phyloP scores from a whole-genome alignment of 345 rosid species.

The Lenwebbia sp. region DNA sequence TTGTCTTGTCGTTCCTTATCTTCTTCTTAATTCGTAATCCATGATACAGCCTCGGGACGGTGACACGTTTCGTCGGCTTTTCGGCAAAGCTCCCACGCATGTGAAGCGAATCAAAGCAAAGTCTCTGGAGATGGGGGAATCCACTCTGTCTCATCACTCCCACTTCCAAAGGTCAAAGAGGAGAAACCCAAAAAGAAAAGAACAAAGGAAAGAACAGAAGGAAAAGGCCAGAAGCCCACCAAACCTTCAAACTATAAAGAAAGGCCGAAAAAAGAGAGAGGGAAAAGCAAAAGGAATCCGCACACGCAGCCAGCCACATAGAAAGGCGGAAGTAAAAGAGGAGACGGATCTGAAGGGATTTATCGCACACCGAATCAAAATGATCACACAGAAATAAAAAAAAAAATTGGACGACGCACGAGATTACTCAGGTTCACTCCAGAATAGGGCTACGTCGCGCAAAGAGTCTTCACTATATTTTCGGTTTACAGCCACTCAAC shows the following conservation, averaged over 20 bases:
- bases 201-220: not conserved
- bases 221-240: not conserved
- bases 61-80: not conserved
- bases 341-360: no score
- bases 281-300: not conserved
- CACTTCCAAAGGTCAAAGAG: not conserved
- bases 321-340: constrained; percentile 9
- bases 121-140: not conserved
- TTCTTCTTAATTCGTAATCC: not conserved
- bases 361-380: no score
- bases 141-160: not conserved
- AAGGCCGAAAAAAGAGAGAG: not conserved
- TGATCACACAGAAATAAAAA: no score
- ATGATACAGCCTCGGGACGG: not conserved
- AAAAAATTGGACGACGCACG: no score
- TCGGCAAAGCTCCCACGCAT: not conserved
- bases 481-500: no score
- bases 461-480: no score
- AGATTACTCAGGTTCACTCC: no score
- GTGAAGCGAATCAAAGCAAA: not conserved
- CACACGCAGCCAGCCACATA: constrained; percentile 10
- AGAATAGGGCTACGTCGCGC: no score
- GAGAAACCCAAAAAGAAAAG: no score
- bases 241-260: not conserved
- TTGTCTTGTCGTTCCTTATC: not conserved